Conservation (phyloP, 1,139 yeast genomes). For the Suhomyces chickasaworum region DNA sequence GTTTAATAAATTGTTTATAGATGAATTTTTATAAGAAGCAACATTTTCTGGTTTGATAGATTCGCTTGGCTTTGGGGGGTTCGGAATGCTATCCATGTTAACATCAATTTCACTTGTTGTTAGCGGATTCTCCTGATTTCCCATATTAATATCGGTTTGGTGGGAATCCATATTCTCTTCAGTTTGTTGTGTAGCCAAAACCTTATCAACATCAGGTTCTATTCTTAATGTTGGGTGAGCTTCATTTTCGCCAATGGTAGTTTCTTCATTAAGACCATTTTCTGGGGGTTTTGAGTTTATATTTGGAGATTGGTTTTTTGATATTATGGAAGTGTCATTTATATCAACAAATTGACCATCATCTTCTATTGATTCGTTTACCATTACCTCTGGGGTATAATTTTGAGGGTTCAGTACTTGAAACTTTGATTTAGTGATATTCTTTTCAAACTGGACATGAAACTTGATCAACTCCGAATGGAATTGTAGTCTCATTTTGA, state of each 20-base stretch:
- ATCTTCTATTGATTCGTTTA: neutral
- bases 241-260: too few relatives aligned
- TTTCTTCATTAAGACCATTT: too few relatives aligned
- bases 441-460: slow-evolving; percentile 24
- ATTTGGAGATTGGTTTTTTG: too few relatives aligned
- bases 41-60: neutral
- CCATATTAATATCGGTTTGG: too few relatives aligned
- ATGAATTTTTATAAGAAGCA: slow-evolving; percentile 1
- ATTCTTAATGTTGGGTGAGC: neutral
- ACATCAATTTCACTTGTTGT: too few relatives aligned
- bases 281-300: too few relatives aligned
- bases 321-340: neutral
- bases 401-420: neutral
- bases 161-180: too few relatives aligned
- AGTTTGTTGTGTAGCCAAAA: too few relatives aligned
- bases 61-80: neutral
- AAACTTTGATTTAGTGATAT: neutral
- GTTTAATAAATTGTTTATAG: slow-evolving; percentile 13
- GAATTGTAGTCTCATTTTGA: slow-evolving; percentile 32
- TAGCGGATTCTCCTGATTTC: too few relatives aligned
- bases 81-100: neutral
- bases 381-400: slow-evolving; percentile 1
- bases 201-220: too few relatives aligned
- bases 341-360: neutral
- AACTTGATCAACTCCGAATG: slow-evolving; percentile 33